Percentiles rank a stretch among this genome's conserved stretches.
These are phyloP conservation scores for Phyllosticta paracitricarpa DNA, from an alignment of 2,329 filamentous ascomycete species.

Conservation along the genomic window DNA sequence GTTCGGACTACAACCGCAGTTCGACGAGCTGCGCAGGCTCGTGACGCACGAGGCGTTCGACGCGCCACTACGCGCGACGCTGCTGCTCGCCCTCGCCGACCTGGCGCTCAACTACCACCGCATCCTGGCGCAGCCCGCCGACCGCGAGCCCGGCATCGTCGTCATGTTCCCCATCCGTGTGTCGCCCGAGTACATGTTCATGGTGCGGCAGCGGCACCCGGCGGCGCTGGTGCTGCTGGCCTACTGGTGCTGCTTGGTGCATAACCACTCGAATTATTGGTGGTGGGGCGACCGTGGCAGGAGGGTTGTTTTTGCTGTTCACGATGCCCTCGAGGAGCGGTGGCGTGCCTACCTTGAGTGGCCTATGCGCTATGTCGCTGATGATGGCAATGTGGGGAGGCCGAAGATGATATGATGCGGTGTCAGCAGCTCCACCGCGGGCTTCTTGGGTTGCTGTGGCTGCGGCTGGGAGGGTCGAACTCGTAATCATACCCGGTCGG, in stretches of 20 bases:
- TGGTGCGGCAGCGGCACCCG: slow-evolving; percentile 23
- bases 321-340: slow-evolving; percentile 1
- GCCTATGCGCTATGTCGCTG: slow-evolving; percentile 9
- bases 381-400: slow-evolving; percentile 2
- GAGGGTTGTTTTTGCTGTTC: slow-evolving; percentile 4
- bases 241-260: slow-evolving; percentile 28
- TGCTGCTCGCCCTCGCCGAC: background rate
- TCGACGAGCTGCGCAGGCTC: slow-evolving; percentile 2
- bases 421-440: too few species aligned
- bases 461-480: background rate
- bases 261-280: slow-evolving; percentile 28
- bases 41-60: slow-evolving; percentile 1
- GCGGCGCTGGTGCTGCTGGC: slow-evolving; percentile 29
- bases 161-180: slow-evolving; percentile 31
- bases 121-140: slow-evolving; percentile 12
- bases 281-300: slow-evolving; percentile 28
- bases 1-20: slow-evolving; percentile 3
- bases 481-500: background rate
- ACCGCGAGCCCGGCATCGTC: slow-evolving; percentile 26
- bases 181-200: slow-evolving; percentile 20
- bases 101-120: slow-evolving; percentile 5
- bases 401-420: background rate
- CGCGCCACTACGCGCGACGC: slow-evolving; percentile 2
- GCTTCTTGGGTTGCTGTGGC: background rate
- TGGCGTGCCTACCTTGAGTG: slow-evolving; percentile 9